Evolutionary conservation across 345 rosid genomes (phyloP).

Genomic region (Citrus unshiu): DNA sequence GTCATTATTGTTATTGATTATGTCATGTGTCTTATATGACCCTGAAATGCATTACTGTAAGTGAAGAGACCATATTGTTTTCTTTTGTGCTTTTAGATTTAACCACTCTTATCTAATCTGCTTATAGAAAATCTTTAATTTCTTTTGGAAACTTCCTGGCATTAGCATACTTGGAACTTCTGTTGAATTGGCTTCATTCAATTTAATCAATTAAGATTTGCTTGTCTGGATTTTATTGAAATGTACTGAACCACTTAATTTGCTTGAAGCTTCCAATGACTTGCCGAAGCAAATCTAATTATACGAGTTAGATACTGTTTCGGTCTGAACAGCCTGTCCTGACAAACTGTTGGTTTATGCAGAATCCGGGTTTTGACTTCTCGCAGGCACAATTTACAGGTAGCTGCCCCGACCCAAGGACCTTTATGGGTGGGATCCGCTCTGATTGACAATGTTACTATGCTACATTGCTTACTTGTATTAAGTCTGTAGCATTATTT

Average conservation of each 20-base stretch:
- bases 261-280: neutral
- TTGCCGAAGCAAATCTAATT: neutral
- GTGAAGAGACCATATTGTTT: neutral
- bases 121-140: neutral
- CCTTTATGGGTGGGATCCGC: constrained; percentile 87
- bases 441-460: constrained; percentile 38
- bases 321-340: neutral
- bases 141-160: neutral
- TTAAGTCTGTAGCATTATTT: neutral
- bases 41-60: neutral
- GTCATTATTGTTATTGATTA: neutral
- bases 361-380: constrained; percentile 98
- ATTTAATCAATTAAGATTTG: neutral
- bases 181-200: neutral
- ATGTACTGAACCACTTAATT: neutral
- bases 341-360: constrained; percentile 23
- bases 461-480: constrained; percentile 7
- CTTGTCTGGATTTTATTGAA: neutral
- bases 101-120: neutral
- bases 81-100: neutral
- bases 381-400: constrained; percentile 92
- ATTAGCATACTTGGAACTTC: neutral
- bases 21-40: neutral
- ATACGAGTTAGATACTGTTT: neutral
- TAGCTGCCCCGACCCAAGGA: constrained; percentile 85